Percentiles rank a stretch among this genome's conserved stretches.
phyloP scores from a whole-genome alignment of 129 eudicot genomes.

The Kitagawia praeruptora region DNA sequence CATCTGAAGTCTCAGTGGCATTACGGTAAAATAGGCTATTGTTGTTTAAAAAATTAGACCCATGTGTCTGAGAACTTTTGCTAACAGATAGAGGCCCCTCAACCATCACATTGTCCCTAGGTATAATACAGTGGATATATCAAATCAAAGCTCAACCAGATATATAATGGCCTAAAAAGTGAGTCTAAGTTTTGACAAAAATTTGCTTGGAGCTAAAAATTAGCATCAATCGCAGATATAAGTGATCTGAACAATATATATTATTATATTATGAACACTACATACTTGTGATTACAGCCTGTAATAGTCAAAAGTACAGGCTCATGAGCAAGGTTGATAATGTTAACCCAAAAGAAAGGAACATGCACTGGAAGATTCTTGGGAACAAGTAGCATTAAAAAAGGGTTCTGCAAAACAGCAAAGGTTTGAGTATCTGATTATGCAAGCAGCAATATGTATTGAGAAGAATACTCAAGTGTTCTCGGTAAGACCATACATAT shows the following conservation, averaged over 20 bases:
- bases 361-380: too few relatives aligned
- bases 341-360: too few relatives aligned
- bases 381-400: too few relatives aligned
- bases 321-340: too few relatives aligned
- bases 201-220: neutral
- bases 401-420: too few relatives aligned
- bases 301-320: too few relatives aligned
- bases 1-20: conserved; percentile 19
- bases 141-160: conserved; percentile 60
- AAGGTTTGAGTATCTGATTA: too few relatives aligned
- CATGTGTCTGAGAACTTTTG: conserved; percentile 17
- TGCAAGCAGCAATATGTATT: too few relatives aligned
- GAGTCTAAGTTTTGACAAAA: neutral
- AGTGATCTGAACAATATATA: neutral
- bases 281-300: neutral
- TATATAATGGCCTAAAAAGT: conserved; percentile 15
- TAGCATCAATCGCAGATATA: neutral
- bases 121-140: conserved; percentile 74
- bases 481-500: too few relatives aligned
- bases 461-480: too few relatives aligned
- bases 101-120: conserved; percentile 79
- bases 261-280: neutral
- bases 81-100: conserved; percentile 32
- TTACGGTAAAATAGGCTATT: conserved; percentile 14
- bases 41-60: conserved; percentile 16